A percentile compares a stretch with the other conserved stretches of the same genome.
Conservation (phyloP, 768 basidiomycete species). For the Neoboletus subvelutipes region DNA sequence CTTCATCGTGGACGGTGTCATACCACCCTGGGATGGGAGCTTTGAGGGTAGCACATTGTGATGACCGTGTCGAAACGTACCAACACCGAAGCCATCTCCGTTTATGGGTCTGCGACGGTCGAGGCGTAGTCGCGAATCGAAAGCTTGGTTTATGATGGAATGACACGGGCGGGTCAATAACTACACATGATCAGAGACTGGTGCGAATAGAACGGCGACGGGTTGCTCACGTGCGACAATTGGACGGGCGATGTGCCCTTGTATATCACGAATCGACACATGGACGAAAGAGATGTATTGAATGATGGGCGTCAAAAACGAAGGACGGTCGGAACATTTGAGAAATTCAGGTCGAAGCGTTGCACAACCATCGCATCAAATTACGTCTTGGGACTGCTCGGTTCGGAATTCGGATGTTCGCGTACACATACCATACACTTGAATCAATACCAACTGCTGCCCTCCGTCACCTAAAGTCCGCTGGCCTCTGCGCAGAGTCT, state of each 20-base stretch:
- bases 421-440: background rate
- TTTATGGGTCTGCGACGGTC: constrained; percentile 86
- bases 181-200: constrained; percentile 34
- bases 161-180: constrained; percentile 93
- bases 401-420: constrained; percentile 5
- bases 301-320: background rate
- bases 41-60: background rate
- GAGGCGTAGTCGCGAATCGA: constrained; percentile 86
- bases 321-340: background rate
- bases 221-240: constrained; percentile 68
- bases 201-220: background rate
- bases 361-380: constrained; percentile 13
- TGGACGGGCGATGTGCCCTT: constrained; percentile 94
- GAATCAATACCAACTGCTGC: background rate
- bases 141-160: constrained; percentile 96
- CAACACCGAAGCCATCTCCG: constrained; percentile 95
- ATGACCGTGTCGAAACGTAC: constrained; percentile 42
- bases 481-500: constrained; percentile 72
- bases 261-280: constrained; percentile 94
- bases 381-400: constrained; percentile 19
- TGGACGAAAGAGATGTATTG: constrained; percentile 26
- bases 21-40: constrained; percentile 73
- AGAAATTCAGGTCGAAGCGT: background rate
- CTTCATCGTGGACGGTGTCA: constrained; percentile 80
- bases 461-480: constrained; percentile 64